Evolutionary conservation across 768 basidiomycete genomes (phyloP), one percentile per base, ranked within the genome.

Genomic region (Xerocomus brunneocitrinus): DNA sequence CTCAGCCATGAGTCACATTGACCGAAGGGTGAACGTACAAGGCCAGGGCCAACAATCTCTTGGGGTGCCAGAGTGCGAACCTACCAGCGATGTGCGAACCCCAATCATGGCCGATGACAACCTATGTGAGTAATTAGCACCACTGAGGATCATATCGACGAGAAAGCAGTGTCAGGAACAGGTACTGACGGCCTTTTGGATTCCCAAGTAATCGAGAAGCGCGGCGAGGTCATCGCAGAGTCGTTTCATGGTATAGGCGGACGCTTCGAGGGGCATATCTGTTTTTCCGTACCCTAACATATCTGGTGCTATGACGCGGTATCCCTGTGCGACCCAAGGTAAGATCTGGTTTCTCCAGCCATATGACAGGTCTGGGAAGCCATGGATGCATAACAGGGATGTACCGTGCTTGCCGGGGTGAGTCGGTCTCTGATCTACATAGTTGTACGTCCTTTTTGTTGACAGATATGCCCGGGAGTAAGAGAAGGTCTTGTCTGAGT

Each of bases 21-120:
- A 44, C 19, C 27, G 4, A 42, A 50, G 14, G 24, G 24, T 38
- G 36, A n/a, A 69, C 80, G 57, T 68, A 87, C 89, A 83, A 71
- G 0, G 78, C 74, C 19, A 91, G 71, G 0, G 82, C 83, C 5
- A 75, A 59, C 34, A 87, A 57, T 32, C 87, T 76, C 13, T 81
- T 70, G 0, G 90, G 87, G 62, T 88, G 69, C 84, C 85, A 90
- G 24, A 89, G 72, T 10, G 85, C 83, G 60, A 92, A 84, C 22
- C 89, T 75, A 40, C 76, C 77, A 2, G 77, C 86, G 12, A 74
- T 79, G 55, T 73, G 79, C 3, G 85, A 72, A 5, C 90, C 90
- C 89, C 89, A 91, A 61, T 92, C 90, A 60, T 91, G 90, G 0
- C 87, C 90, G 53, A 90, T 74, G 52, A 90, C 69, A 10, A 88